Conservation (phyloP, 768 basidiomycete species). For the Mycena rebaudengoi region DNA sequence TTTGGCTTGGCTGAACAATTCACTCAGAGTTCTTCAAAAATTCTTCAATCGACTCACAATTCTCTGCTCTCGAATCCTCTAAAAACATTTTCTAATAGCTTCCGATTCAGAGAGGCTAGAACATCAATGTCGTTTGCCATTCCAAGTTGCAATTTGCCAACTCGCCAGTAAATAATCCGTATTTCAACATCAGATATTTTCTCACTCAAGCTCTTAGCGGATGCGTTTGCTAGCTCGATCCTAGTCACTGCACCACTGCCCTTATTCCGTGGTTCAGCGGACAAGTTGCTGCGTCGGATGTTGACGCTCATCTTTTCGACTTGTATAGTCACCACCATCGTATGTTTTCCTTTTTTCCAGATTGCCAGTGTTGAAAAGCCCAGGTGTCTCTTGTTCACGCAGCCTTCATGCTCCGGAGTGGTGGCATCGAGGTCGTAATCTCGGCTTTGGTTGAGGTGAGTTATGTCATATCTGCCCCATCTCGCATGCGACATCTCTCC, state of each 20-base stretch:
- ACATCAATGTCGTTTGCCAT: conserved; percentile 54
- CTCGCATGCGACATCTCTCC: neutral
- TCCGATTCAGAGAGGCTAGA: too few relatives aligned
- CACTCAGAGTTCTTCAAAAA: too few relatives aligned
- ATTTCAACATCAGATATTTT: conserved; percentile 10
- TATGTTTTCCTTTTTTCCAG: conserved; percentile 23
- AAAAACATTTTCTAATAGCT: too few relatives aligned
- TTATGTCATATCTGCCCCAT: neutral
- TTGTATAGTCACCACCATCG: conserved; percentile 57
- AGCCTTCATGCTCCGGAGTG: conserved; percentile 44
- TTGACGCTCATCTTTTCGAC: conserved; percentile 63
- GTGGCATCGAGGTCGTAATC: conserved; percentile 41
- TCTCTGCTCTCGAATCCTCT: too few relatives aligned
- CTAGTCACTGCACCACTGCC: conserved; percentile 56
- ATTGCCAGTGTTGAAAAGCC: neutral
- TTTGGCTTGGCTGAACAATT: too few relatives aligned
- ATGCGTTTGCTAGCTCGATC: conserved; percentile 53
- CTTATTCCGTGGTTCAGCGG: conserved; percentile 52
- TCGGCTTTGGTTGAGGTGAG: conserved; percentile 56
- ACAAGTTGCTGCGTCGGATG: conserved; percentile 47
- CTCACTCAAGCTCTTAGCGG: conserved; percentile 51
- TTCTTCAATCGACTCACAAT: too few relatives aligned
- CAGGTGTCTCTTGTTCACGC: conserved; percentile 56
- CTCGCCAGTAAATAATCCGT: conserved; percentile 52
- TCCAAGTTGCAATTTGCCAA: conserved; percentile 60